A percentile compares a stretch with the other conserved stretches of the same genome.
phyloP scores from a whole-genome alignment of 2,329 filamentous ascomycete genomes.

The Pyricularia grisea region DNA sequence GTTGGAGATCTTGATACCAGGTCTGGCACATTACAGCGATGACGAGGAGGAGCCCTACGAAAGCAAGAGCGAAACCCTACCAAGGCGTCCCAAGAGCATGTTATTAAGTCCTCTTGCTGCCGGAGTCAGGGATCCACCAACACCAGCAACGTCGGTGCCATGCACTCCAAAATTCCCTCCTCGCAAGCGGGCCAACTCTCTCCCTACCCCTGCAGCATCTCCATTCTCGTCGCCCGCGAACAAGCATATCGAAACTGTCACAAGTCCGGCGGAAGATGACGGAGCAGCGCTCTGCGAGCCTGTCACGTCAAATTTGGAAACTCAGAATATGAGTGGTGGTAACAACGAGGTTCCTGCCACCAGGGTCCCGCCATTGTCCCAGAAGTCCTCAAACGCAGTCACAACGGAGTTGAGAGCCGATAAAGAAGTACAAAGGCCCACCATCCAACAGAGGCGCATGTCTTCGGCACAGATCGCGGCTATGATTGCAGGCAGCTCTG shows the following conservation, averaged over 20 bases:
- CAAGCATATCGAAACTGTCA: conserved; percentile 8
- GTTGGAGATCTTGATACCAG: conserved; percentile 72
- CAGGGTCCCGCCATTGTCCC: not conserved
- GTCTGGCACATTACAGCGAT: conserved; percentile 52
- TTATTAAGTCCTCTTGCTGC: conserved; percentile 21
- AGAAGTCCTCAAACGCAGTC: not conserved
- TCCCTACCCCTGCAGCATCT: conserved; percentile 29
- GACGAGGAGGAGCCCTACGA: conserved; percentile 41
- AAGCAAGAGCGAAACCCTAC: conserved; percentile 17
- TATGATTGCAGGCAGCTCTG: conserved; percentile 25
- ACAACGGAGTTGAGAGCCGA: not conserved
- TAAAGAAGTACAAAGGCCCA: not conserved
- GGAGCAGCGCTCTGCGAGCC: not conserved
- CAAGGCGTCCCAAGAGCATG: conserved; percentile 37
- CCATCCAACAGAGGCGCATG: not conserved
- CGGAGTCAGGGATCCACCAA: conserved; percentile 18
- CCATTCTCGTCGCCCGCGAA: conserved; percentile 13
- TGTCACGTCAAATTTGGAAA: not conserved
- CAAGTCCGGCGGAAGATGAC: not conserved
- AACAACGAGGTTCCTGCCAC: not conserved
- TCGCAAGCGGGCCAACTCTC: conserved; percentile 36
- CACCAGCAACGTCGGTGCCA: conserved; percentile 23
- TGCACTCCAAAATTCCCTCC: conserved; percentile 20
- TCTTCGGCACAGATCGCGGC: conserved; percentile 21
- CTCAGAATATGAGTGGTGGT: not conserved